Evolutionary conservation across 352 stramenopile species (phyloP).

Genomic region (Globisporangium spiculum): DNA sequence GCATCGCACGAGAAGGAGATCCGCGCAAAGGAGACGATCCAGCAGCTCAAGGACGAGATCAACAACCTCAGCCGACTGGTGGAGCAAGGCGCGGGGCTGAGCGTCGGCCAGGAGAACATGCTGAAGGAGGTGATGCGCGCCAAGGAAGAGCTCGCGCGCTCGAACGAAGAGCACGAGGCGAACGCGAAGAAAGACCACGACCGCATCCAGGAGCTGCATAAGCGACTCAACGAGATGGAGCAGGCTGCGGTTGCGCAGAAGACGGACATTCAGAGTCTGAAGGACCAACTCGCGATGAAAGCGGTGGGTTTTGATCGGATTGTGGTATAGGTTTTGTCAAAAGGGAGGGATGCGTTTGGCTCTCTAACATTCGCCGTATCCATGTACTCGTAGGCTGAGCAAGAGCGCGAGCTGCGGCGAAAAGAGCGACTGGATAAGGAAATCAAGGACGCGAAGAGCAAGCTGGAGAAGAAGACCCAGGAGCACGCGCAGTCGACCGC

Average conservation of each 20-base stretch:
- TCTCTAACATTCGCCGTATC: background rate
- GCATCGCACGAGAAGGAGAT: slow-evolving; percentile 93
- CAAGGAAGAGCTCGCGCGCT: slow-evolving; percentile 85
- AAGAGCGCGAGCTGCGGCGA: slow-evolving; percentile 85
- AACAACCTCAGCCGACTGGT: slow-evolving; percentile 94
- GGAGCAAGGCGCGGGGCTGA: slow-evolving; percentile 92
- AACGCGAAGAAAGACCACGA: slow-evolving; percentile 83
- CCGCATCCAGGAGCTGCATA: slow-evolving; percentile 78
- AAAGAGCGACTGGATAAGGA: slow-evolving; percentile 92
- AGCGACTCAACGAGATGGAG: slow-evolving; percentile 64
- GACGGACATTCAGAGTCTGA: slow-evolving; percentile 79
- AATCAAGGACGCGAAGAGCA: slow-evolving; percentile 86
- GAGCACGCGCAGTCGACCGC: slow-evolving; percentile 49
- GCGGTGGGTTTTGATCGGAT: slow-evolving; percentile 25
- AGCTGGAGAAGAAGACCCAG: slow-evolving; percentile 84
- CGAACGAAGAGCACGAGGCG: slow-evolving; percentile 82
- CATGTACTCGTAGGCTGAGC: slow-evolving; percentile 55
- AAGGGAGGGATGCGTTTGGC: background rate
- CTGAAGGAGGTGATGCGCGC: slow-evolving; percentile 89
- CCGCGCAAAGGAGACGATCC: slow-evolving; percentile 93
- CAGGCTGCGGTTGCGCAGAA: slow-evolving; percentile 45
- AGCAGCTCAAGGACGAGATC: slow-evolving; percentile 95
- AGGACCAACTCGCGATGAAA: slow-evolving; percentile 86
- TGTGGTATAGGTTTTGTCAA: slow-evolving; percentile 14
- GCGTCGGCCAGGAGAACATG: slow-evolving; percentile 92